phyloP scores from a whole-genome alignment of 2,329 filamentous ascomycete genomes.

The Coniochaeta ligniaria region DNA sequence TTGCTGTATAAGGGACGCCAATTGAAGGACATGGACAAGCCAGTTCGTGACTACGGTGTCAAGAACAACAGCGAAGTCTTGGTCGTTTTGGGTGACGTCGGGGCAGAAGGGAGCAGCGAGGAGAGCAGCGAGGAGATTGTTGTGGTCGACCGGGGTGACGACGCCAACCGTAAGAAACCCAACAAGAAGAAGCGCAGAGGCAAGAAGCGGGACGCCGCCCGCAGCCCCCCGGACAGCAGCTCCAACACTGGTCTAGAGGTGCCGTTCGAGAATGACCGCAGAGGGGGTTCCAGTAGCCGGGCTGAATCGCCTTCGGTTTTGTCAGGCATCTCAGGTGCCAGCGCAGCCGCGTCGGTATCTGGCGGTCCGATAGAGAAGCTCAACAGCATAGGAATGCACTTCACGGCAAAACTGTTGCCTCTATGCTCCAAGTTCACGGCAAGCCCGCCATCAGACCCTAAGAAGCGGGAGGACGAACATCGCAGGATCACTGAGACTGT shows the following conservation, averaged over 20 bases:
- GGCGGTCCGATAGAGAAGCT: slow-evolving; percentile 52
- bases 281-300: slow-evolving; percentile 25
- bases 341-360: slow-evolving; percentile 24
- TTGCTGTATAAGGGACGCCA: slow-evolving; percentile 68
- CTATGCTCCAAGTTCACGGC: slow-evolving; percentile 54
- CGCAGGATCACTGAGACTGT: slow-evolving; percentile 69
- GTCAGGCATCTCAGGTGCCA: slow-evolving; percentile 20
- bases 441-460: slow-evolving; percentile 55
- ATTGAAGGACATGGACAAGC: slow-evolving; percentile 55
- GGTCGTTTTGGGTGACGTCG: slow-evolving; percentile 41
- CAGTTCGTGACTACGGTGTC: slow-evolving; percentile 52
- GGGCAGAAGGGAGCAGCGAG: slow-evolving; percentile 16
- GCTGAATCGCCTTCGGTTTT: slow-evolving; percentile 27
- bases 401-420: slow-evolving; percentile 58
- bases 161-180: slow-evolving; percentile 27
- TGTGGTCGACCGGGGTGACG: slow-evolving; percentile 41
- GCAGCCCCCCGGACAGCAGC: slow-evolving; percentile 35
- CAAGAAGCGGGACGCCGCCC: slow-evolving; percentile 30
- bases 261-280: slow-evolving; percentile 23
- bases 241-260: slow-evolving; percentile 31
- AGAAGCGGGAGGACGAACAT: slow-evolving; percentile 68
- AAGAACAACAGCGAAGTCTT: slow-evolving; percentile 57
- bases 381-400: slow-evolving; percentile 56
- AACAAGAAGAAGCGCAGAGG: slow-evolving; percentile 33
- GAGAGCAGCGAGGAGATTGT: slow-evolving; percentile 36